Base-by-base conservation (phyloP, 2,329 filamentous ascomycete species). In the Epicoccum nigrum region DNA sequence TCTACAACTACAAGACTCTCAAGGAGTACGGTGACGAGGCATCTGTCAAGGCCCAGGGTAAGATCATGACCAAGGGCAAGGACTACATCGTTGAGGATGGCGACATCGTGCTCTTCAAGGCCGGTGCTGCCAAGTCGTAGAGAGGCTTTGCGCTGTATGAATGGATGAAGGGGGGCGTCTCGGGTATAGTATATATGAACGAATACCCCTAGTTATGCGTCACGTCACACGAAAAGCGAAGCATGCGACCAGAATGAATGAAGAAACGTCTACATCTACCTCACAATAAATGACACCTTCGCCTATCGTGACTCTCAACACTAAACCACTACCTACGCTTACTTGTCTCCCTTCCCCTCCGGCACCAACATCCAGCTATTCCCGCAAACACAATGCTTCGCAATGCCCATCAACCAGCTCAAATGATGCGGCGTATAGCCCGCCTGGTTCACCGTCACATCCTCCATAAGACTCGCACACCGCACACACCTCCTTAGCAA, bases 11-110 rank as follows among this genome's bases (percentile, higher is more conserved):
- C 77, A 81, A 73, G 20, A 78, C 83, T 2, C 79, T 99, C 45
- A 91, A 88, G 78, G 94, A 97, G 77, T 80, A 89, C 40, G 93
- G 93, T 44, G 91, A 96, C 60, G 94, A 99, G 80, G 81, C 86
- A 19, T 85, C 89, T 62, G 89, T 97, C 62, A 96, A 92, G 82
- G 85, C 93, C 20, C 93, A 93, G 76, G 94, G 94, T 68, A 99
- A 99, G 82, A 76, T 99, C 62, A 90, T 96, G 87, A 97, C 93
- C 52, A 99, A 99, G 83, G 94, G 94, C 72, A 97, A 97, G 81
- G 93, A 97, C 43, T 97, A 99, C 74, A 84, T 93, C 5, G 86
- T 94, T 9, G 86, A 92, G 73, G 90, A 95, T 70, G 90, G 90
- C 41, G 90, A 87, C 70, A 84, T 87, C 64, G 73, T 97, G 63